Conservation (phyloP, 1,284 basidiomycete species). For the Ganoderma resinaceum region DNA sequence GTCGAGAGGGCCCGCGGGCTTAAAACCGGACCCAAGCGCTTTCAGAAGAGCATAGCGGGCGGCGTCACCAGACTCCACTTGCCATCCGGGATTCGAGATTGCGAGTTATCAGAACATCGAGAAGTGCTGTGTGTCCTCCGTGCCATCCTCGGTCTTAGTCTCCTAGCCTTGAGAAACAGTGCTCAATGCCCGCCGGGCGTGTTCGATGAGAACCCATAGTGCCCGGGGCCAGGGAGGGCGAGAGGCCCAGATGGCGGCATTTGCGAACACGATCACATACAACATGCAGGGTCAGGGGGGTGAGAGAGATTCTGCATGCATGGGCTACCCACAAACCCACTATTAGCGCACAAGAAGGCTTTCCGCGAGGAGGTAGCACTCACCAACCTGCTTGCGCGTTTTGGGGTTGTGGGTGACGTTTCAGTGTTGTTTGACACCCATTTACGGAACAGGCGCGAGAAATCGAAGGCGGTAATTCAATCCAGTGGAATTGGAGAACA, state of each 20-base stretch:
- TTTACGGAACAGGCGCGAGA: too few relatives aligned
- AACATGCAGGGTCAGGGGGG: neutral
- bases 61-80: neutral
- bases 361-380: neutral
- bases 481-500: too few relatives aligned
- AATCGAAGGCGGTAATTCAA: too few relatives aligned
- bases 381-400: neutral
- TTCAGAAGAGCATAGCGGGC: neutral
- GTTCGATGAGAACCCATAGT: neutral
- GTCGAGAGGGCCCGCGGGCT: neutral
- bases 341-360: neutral
- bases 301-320: neutral
- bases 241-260: neutral
- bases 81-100: neutral
- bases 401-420: neutral
- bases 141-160: neutral
- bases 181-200: neutral
- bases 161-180: too few relatives aligned
- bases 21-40: neutral
- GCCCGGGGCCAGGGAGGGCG: neutral
- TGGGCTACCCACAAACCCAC: neutral
- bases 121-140: neutral
- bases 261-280: neutral
- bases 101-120: neutral
- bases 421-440: too few relatives aligned